phyloP scores from a whole-genome alignment of 2,329 filamentous ascomycete species.

The Diaporthe humulicola region DNA sequence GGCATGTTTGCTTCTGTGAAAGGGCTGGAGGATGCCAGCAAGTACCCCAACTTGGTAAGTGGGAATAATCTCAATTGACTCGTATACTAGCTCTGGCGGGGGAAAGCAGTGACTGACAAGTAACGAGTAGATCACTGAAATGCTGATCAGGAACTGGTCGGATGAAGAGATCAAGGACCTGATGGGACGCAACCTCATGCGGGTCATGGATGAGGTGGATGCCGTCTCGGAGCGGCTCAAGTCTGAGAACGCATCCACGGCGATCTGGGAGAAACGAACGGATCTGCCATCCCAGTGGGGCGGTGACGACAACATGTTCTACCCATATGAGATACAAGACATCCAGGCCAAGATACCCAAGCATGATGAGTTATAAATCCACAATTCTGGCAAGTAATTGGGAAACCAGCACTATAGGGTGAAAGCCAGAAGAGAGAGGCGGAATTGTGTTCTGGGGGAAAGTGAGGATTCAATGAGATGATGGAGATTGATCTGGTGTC shows the following conservation, averaged over 20 bases:
- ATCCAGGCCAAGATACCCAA: slow-evolving; percentile 33
- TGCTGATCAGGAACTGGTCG: slow-evolving; percentile 35
- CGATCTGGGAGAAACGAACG: slow-evolving; percentile 38
- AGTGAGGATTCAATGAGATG: not conserved
- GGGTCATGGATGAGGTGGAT: slow-evolving; percentile 39
- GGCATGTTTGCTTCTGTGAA: slow-evolving; percentile 47
- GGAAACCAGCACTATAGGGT: not conserved
- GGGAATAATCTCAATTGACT: no score
- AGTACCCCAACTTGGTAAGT: slow-evolving; percentile 46
- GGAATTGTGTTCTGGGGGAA: not conserved
- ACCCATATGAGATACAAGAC: slow-evolving; percentile 34
- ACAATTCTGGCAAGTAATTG: not conserved
- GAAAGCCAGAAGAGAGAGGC: not conserved
- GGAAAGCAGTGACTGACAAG: not conserved
- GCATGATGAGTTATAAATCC: slow-evolving; percentile 35
- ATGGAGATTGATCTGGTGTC: not conserved
- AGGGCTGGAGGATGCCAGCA: slow-evolving; percentile 46
- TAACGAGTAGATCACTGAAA: slow-evolving; percentile 38
- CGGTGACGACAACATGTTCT: slow-evolving; percentile 34
- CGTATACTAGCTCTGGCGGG: fast-evolving
- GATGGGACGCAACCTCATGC: slow-evolving; percentile 40
- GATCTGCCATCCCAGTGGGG: slow-evolving; percentile 38
- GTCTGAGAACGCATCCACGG: slow-evolving; percentile 24
- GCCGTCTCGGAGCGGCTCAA: slow-evolving; percentile 34
- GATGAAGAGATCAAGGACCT: slow-evolving; percentile 39